Conservation (phyloP, 352 stramenopile genomes). For the Proteromonas lacertae region DNA sequence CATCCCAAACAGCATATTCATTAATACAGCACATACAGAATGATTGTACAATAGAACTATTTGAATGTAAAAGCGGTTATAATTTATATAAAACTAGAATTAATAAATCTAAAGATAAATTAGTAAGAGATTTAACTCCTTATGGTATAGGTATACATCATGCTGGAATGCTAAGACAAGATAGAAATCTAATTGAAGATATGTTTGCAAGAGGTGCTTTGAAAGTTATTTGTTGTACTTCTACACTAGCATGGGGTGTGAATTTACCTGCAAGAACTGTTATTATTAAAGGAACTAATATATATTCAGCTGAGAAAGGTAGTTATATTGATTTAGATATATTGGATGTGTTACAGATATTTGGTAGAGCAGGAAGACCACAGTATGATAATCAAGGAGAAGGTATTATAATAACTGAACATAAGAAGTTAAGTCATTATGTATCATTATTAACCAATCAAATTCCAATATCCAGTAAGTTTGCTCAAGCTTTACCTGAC, state of each 20-base stretch:
- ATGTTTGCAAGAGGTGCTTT: constrained; percentile 85
- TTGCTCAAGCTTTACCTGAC: constrained; percentile 91
- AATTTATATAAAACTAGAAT: constrained; percentile 24
- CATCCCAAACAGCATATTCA: constrained; percentile 51
- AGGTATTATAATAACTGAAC: constrained; percentile 84
- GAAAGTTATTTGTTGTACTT: constrained; percentile 78
- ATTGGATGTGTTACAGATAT: constrained; percentile 99
- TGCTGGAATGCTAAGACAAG: constrained; percentile 30
- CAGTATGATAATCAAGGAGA: constrained; percentile 95
- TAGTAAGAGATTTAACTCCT: constrained; percentile 62
- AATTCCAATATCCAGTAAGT: too few species aligned
- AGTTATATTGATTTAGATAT: constrained; percentile 83
- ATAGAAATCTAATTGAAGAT: constrained; percentile 74
- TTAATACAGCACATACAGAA: constrained; percentile 13
- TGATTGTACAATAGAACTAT: constrained; percentile 11
- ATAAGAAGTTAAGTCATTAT: constrained; percentile 49
- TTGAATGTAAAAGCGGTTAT: constrained; percentile 8
- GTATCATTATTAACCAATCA: too few species aligned
- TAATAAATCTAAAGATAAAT: constrained; percentile 61
- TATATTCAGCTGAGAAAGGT: constrained; percentile 94
- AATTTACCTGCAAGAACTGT: constrained; percentile 94
- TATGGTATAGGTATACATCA: constrained; percentile 10
- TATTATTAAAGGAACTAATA: constrained; percentile 65
- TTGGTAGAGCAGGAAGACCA: constrained; percentile 79
- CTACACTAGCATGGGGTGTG: constrained; percentile 91